Evolutionary conservation across 768 basidiomycete genomes (phyloP).

Genomic region (Mycena vulgaris): DNA sequence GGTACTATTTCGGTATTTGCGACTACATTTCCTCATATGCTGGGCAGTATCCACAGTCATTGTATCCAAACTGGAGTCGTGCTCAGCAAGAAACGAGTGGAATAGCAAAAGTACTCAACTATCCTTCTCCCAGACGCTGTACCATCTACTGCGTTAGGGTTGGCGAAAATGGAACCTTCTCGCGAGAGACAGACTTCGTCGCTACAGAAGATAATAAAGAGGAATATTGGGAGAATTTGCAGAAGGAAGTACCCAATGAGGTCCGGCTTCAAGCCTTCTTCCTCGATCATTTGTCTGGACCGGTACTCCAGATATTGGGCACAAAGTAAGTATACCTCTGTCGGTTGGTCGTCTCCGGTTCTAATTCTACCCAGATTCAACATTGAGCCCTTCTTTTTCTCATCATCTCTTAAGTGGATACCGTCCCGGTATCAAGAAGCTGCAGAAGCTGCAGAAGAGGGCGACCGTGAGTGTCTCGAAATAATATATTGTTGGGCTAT

Average conservation of each 20-base stretch:
- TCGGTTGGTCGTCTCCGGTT: too few relatives aligned
- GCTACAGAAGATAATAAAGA: constrained; percentile 43
- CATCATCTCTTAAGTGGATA: constrained; percentile 73
- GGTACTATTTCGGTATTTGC: neutral
- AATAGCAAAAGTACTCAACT: constrained; percentile 49
- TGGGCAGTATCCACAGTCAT: constrained; percentile 65
- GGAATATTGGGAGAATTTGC: constrained; percentile 53
- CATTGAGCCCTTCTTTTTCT: constrained; percentile 77
- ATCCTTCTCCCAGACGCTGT: constrained; percentile 40
- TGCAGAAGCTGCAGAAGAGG: constrained; percentile 51
- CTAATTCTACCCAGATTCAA: constrained; percentile 52
- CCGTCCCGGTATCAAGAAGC: constrained; percentile 72
- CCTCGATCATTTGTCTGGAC: constrained; percentile 63
- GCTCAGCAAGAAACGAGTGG: constrained; percentile 59
- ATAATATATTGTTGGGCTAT: neutral
- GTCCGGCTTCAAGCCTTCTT: constrained; percentile 66
- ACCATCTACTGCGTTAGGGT: constrained; percentile 59
- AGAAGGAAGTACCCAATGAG: constrained; percentile 44
- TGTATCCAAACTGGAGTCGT: constrained; percentile 71
- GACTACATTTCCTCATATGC: constrained; percentile 24
- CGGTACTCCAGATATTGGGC: constrained; percentile 67
- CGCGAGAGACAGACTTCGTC: constrained; percentile 35
- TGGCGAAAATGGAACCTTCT: constrained; percentile 51
- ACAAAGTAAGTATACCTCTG: too few relatives aligned
- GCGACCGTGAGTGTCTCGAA: constrained; percentile 56